These are phyloP conservation scores for Phaseolus lunatus DNA, from an alignment of 306 rosid species.

Conservation along the genomic window DNA sequence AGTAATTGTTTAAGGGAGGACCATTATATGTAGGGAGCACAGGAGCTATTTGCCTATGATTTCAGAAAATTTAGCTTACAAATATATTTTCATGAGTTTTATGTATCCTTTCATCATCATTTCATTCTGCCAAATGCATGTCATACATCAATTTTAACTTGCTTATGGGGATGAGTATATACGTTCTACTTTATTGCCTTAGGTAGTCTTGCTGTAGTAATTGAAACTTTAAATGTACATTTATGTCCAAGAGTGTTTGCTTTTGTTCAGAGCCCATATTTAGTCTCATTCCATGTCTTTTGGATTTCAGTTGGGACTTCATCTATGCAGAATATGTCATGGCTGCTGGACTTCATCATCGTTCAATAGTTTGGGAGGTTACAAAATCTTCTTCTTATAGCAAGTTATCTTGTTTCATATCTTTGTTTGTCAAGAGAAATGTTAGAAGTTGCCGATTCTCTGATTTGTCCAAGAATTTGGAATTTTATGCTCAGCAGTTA, in stretches of 20 bases:
- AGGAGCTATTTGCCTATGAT: slow-evolving; percentile 5
- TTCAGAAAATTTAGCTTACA: slow-evolving; percentile 14
- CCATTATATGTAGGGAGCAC: slow-evolving; percentile 5
- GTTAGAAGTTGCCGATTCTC: slow-evolving; percentile 17
- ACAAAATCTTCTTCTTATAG: slow-evolving; percentile 36
- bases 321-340: slow-evolving; percentile 95
- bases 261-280: slow-evolving; percentile 28
- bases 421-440: slow-evolving; percentile 16
- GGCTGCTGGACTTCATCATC: slow-evolving; percentile 94
- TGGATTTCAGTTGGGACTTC: slow-evolving; percentile 93
- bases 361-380: slow-evolving; percentile 98
- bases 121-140: slow-evolving; percentile 18
- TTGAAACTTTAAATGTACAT: slow-evolving; percentile 16
- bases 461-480: slow-evolving; percentile 4
- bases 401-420: slow-evolving; percentile 13
- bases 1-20: slow-evolving; percentile 1
- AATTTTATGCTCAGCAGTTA: slow-evolving; percentile 1
- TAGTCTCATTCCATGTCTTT: slow-evolving; percentile 36
- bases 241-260: slow-evolving; percentile 15
- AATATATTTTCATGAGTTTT: slow-evolving; percentile 7
- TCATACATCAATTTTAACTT: slow-evolving; percentile 24
- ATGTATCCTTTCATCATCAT: slow-evolving; percentile 11
- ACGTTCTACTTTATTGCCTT: slow-evolving; percentile 17
- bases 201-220: slow-evolving; percentile 12
- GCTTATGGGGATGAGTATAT: slow-evolving; percentile 17